phyloP scores from a whole-genome alignment of 768 basidiomycete genomes.

The Pleurotus citrinopileatus region DNA sequence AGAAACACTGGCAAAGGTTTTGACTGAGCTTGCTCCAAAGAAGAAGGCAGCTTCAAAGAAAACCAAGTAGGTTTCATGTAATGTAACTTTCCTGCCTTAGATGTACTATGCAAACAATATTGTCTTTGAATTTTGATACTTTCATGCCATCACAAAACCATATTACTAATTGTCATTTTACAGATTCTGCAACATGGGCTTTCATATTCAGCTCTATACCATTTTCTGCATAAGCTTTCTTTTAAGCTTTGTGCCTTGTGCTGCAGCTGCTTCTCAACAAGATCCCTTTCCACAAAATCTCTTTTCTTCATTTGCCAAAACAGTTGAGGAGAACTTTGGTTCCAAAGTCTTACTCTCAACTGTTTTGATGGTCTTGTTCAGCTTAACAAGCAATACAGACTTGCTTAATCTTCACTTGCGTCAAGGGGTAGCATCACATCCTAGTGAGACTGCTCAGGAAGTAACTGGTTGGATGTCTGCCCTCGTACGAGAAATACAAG shows the following conservation, averaged over 20 bases:
- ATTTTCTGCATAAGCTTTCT: too few relatives aligned
- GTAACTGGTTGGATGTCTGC: neutral
- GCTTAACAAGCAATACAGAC: slow-evolving; percentile 1
- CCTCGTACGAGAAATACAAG: neutral
- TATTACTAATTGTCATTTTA: too few relatives aligned
- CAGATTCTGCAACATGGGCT: too few relatives aligned
- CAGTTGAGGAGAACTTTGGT: neutral
- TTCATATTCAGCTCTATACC: too few relatives aligned
- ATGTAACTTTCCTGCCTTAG: too few relatives aligned
- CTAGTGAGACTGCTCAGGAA: neutral
- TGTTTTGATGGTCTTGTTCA: slow-evolving; percentile 1
- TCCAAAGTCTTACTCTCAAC: slow-evolving; percentile 1
- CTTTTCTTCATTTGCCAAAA: neutral
- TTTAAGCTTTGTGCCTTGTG: neutral
- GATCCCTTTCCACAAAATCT: slow-evolving; percentile 4
- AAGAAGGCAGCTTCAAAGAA: too few relatives aligned
- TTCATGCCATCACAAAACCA: too few relatives aligned
- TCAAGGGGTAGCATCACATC: neutral
- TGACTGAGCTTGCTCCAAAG: too few relatives aligned
- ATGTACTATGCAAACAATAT: too few relatives aligned
- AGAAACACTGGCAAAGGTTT: too few relatives aligned
- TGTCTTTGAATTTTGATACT: too few relatives aligned
- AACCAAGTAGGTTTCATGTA: too few relatives aligned
- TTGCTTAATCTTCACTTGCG: slow-evolving; percentile 1
- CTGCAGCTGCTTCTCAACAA: neutral